These are phyloP conservation scores for Pisolithus orientalis DNA, from an alignment of 768 basidiomycete genomes.

Conservation along the genomic window DNA sequence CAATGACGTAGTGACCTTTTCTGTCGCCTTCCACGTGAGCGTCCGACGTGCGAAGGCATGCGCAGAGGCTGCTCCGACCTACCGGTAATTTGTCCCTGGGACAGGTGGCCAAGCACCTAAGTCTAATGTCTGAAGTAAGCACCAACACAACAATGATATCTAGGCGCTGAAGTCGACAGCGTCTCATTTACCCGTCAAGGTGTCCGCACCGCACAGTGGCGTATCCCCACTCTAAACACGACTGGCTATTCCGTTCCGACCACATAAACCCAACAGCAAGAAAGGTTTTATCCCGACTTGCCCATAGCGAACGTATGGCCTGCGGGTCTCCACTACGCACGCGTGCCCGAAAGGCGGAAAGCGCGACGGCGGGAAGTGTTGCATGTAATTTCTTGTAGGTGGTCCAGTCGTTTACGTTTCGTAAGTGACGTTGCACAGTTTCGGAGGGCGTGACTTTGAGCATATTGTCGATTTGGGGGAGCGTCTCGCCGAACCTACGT, in stretches of 20 bases:
- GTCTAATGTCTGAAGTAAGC: slow-evolving; percentile 28
- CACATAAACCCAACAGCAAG: slow-evolving; percentile 71
- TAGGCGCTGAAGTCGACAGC: neutral
- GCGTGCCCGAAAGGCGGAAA: slow-evolving; percentile 59
- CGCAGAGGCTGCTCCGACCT: neutral
- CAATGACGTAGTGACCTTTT: slow-evolving; percentile 68
- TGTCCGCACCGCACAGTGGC: slow-evolving; percentile 70
- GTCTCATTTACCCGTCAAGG: slow-evolving; percentile 53
- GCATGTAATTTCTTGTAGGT: slow-evolving; percentile 65
- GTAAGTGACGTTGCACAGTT: slow-evolving; percentile 57
- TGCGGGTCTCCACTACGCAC: slow-evolving; percentile 61
- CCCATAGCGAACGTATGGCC: slow-evolving; percentile 64
- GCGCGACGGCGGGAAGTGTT: slow-evolving; percentile 62
- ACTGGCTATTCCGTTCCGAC: slow-evolving; percentile 64
- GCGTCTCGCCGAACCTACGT: slow-evolving; percentile 65
- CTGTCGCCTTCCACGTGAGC: slow-evolving; percentile 17
- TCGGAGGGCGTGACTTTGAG: slow-evolving; percentile 66
- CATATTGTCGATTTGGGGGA: slow-evolving; percentile 69
- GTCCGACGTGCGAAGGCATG: neutral
- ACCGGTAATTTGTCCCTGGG: slow-evolving; percentile 76
- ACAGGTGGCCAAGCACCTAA: slow-evolving; percentile 70
- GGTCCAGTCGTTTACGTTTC: slow-evolving; percentile 60
- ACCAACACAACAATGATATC: neutral
- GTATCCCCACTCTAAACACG: slow-evolving; percentile 77
- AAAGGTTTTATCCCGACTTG: slow-evolving; percentile 64